Evolutionary conservation across 2,329 filamentous ascomycete genomes (phyloP).

Genomic region (Decorospora gaudefroyi): DNA sequence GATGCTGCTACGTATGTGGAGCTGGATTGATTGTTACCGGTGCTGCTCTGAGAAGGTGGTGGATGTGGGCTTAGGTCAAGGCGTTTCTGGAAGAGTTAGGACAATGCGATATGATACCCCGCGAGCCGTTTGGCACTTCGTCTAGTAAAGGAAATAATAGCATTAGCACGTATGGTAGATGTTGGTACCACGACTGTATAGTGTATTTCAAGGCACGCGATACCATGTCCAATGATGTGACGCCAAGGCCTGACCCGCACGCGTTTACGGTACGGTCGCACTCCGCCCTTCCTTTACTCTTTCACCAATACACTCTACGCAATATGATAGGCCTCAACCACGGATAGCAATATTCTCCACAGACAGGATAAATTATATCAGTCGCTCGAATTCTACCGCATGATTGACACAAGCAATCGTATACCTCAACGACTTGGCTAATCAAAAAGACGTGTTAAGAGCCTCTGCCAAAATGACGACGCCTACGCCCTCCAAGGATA

Average conservation of each 20-base stretch:
- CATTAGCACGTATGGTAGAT: too few species aligned
- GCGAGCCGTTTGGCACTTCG: background rate
- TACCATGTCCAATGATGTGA: too few species aligned
- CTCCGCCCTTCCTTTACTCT: background rate
- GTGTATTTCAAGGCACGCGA: too few species aligned
- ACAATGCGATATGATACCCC: conserved; percentile 15
- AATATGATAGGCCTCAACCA: conserved; percentile 2
- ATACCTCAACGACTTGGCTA: background rate
- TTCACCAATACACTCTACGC: background rate
- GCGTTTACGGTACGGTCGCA: too few species aligned
- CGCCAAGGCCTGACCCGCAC: background rate
- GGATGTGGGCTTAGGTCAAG: background rate
- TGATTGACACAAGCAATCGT: too few species aligned
- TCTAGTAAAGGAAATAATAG: background rate
- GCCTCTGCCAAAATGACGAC: conserved; percentile 47
- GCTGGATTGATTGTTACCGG: conserved; percentile 33
- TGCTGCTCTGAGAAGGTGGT: too few species aligned
- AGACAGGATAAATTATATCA: background rate
- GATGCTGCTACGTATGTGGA: conserved; percentile 34
- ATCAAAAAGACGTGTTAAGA: too few species aligned
- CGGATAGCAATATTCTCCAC: background rate
- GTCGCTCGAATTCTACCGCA: too few species aligned
- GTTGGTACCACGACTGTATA: background rate
- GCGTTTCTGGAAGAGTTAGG: conserved; percentile 1
- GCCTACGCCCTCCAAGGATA: conserved; percentile 45